Evolutionary conservation across 371 early-diverging fungal genomes (phyloP), one percentile per base, ranked within the genome.

Genomic region (Actinomucor elegans): DNA sequence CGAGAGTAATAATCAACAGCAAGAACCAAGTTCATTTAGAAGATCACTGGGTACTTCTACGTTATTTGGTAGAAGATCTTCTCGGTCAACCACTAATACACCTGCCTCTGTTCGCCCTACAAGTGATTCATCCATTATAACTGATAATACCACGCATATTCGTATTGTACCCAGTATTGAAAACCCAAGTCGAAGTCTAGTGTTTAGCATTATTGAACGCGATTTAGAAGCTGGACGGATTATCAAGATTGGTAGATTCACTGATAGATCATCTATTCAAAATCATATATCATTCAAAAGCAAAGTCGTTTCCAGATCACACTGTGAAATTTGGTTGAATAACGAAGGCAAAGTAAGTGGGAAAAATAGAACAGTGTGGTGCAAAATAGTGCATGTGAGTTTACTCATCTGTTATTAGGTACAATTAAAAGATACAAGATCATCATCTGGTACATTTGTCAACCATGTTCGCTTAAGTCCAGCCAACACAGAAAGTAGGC

Each of bases 371-470:
- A 37, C 23, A 24, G n/a, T 32, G 55, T 46, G 8, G 47, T 43
- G 42, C 48, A 48, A 48, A 54, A 38, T 45, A 36, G 36, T 48
- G 44, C 38, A 54, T 54, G 47, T 52, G 53, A 52, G 35, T 36
- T 35, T 53, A 27, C 47, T 37, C 42, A 54, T 32, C 29, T 14
- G 23, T 12, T 10, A 27, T 33, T 59, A 59, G 48, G 46, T 54
- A 55, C 35, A 29, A 15, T 55, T 43, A 29, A 50, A 47, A 46
- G 98, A 98, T 73, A 92, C 92, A 27, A 93, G 90, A 51, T 92
- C 92, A 43, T 95, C 95, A 6, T 94, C 95, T 17, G 98, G 98
- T 15, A 98, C 98, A 11, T 98, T 97, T 65, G 71, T 97, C 36
- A 98, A 98, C 78, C 91, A 92, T 67, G 83, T 92, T 60, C 78